phyloP scores from a whole-genome alignment of 805 yeast genomes.

The Cyberlindnera mycetangii region DNA sequence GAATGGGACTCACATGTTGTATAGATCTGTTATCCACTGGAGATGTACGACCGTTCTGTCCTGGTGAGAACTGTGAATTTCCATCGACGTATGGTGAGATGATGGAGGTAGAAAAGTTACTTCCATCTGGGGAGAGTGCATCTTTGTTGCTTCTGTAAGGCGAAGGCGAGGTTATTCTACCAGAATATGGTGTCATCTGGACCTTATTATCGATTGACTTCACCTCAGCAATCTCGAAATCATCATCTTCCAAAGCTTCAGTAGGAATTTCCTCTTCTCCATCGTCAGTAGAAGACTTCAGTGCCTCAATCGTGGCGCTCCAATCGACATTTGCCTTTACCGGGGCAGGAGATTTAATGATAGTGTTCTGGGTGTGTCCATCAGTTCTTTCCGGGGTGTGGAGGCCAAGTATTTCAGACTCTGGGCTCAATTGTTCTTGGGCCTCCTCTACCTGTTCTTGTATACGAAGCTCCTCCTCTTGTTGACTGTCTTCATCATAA shows the following conservation, averaged over 20 bases:
- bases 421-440: conserved; percentile 1
- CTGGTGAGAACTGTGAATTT: neutral
- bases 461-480: neutral
- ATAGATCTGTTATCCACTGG: conserved; percentile 5
- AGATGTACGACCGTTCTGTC: neutral
- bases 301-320: conserved; percentile 25
- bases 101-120: neutral
- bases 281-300: conserved; percentile 8
- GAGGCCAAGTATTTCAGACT: neutral
- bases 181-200: conserved; percentile 17
- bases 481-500: neutral
- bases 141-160: conserved; percentile 8
- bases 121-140: conserved; percentile 5
- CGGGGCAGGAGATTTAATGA: neutral
- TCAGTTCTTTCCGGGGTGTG: neutral
- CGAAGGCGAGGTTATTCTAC: conserved; percentile 17
- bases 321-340: conserved; percentile 20
- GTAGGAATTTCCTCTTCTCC: neutral
- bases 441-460: neutral
- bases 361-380: neutral
- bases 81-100: conserved; percentile 1
- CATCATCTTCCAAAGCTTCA: neutral
- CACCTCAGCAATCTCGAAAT: neutral
- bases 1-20: conserved; percentile 14
- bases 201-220: conserved; percentile 2